phyloP scores from a whole-genome alignment of 2,329 filamentous ascomycete species.

The Exophiala bonariae region DNA sequence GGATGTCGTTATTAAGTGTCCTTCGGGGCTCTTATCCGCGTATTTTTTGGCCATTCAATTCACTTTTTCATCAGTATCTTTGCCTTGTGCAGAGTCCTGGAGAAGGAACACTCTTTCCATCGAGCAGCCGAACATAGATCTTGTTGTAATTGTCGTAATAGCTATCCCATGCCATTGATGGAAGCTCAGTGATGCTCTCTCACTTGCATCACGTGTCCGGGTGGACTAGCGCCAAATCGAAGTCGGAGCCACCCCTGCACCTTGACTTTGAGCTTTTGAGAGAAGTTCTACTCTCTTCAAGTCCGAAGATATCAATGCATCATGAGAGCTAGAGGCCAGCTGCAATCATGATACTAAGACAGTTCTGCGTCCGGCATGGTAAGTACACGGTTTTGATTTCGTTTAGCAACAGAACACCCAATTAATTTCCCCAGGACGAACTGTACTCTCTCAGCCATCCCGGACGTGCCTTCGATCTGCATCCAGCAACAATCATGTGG shows the following conservation, averaged over 20 bases:
- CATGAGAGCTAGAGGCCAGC: neutral
- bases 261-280: too few species aligned
- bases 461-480: constrained; percentile 11
- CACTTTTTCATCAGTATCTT: neutral
- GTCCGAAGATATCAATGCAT: too few species aligned
- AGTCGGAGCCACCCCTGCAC: too few species aligned
- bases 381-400: constrained; percentile 1
- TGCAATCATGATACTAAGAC: constrained; percentile 26
- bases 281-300: neutral
- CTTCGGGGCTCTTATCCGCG: too few species aligned
- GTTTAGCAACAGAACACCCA: neutral
- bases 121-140: neutral
- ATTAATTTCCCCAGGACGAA: constrained; percentile 23
- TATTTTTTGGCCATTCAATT: too few species aligned
- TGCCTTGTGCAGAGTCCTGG: neutral
- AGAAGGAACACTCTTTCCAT: neutral
- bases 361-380: constrained; percentile 28
- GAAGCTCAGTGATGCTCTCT: too few species aligned
- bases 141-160: too few species aligned
- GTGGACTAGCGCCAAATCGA: too few species aligned
- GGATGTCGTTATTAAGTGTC: too few species aligned
- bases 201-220: too few species aligned
- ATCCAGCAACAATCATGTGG: constrained; percentile 14
- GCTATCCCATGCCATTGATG: too few species aligned
- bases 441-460: constrained; percentile 23